Base-by-base conservation (phyloP, 306 rosid species). In the Begonia loranthoides region DNA sequence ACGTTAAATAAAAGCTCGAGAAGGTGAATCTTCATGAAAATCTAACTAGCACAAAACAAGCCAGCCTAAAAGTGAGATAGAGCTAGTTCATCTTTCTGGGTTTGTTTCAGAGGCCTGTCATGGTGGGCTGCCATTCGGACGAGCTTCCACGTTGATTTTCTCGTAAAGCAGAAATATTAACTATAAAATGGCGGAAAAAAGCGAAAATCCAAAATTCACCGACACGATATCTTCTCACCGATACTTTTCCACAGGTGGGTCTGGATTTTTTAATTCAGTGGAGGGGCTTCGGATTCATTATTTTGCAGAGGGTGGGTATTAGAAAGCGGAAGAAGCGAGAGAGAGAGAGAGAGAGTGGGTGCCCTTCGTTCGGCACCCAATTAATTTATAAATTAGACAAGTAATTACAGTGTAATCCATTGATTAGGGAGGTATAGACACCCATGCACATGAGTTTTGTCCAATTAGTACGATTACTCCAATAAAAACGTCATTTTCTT, bases 101-200 rank as follows among this genome's bases (percentile, higher is more conserved):
- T 10, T 58, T 17, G 63, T 38, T 8, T 1, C 36, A 28, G 36
- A 28, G 36, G 36, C 54, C 36, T 12, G 46, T 24, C 17, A 40
- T 58, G 73, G 61, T 78, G 63, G 59, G 66, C 74, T 81, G 62
- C 87, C 92, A 69, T 78, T 72, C 78, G 78, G 60, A 72, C 70
- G 46, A 59, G 54, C 71, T 50, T 76, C 80, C 92, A 90, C 92
- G 83, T 86, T 75, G 70, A 56, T 71, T 61, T 64, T 66, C 55
- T 68, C 34, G 45, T 11, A 15, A 34, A 50, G 8, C 9, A 16
- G 9, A 58, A 9, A 17, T 34, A 13, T 6, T 2, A 19, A 19
- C 34, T 44, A 41, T n/a, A n/a, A 43, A 15, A n/a, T 10, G 48
- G 48, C 55, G 64, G 55, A 12, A 59, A 59, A 49, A 13, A 16